Evolutionary conservation across 78 protist genomes (phyloP), one percentile per base, ranked within the genome.

Genomic region (Polysphondylium violaceum): DNA sequence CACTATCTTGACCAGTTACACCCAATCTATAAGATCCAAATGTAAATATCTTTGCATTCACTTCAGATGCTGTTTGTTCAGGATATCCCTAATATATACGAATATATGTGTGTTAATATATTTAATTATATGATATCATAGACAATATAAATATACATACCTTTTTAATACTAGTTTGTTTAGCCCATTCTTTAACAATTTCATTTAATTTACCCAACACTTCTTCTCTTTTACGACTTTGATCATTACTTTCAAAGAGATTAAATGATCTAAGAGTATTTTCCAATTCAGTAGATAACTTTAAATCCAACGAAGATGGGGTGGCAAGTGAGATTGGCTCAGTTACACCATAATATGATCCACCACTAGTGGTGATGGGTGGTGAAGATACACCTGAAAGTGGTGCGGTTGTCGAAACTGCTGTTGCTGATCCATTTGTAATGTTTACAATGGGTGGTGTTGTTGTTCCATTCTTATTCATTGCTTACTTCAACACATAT

Each of bases 1-100:
- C 99, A n/a, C 96, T 95, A 6, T 98, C 98, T 8, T 77, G 67
- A 3, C 83, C 90, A 76, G 92, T 93, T 31, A 97, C 98, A 27
- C 99, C 99, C 35, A 97, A 94, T 17, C 99, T 95, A 83, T 98
- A 99, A 19, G 99, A 97, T 21, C 99, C 99, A 43, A 93, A 98
- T 19, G 99, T 97, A 64, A 89, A 88, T 59, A 99, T 71, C n/a
- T 44, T 25, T 38, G 95, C 97, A 0, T 89, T 87, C 17, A 87
- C 94, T 31, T 78, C 79, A 17, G 33, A 17, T 25, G 94, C 74
- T 9, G 43, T 58, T 44, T 71, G 76, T 74, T 94, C 87, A 60
- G 75, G 43, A 33, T 60, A 33, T 17, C 85, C 88, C 87, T 86
- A 41, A n/a, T 53, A 0, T 29, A 31, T 17, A 59, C 40, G 31